Conservation (phyloP, 1,284 basidiomycete species). For the Pholiota adiposa region DNA sequence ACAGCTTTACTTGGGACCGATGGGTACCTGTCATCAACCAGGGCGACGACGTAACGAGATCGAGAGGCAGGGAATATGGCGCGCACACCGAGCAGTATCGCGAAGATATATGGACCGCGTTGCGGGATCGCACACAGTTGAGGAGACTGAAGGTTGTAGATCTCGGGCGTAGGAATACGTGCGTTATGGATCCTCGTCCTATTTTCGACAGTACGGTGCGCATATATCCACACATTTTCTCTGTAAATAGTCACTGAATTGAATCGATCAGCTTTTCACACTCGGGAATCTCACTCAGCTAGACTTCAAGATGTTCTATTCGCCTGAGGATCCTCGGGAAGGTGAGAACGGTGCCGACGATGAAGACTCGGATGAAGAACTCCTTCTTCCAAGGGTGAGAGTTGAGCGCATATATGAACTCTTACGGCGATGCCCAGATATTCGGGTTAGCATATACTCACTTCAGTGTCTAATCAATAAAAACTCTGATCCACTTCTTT, state of each 20-base stretch:
- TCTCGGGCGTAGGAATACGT: conserved; percentile 1
- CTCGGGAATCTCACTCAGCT: conserved; percentile 20
- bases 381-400: conserved; percentile 13
- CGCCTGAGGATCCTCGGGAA: conserved; percentile 5
- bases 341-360: conserved; percentile 2
- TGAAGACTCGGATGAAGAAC: conserved; percentile 7
- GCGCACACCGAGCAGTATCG: background rate
- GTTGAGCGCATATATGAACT: conserved; percentile 16
- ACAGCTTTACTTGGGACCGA: conserved; percentile 24
- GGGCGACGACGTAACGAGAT: conserved; percentile 12
- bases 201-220: conserved; percentile 20
- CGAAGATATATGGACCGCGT: conserved; percentile 25
- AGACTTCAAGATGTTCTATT: conserved; percentile 19
- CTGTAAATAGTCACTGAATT: background rate
- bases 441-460: conserved; percentile 15
- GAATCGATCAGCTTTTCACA: conserved; percentile 19
- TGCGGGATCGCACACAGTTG: conserved; percentile 18
- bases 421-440: conserved; percentile 16
- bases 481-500: background rate
- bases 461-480: background rate
- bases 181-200: conserved; percentile 7
- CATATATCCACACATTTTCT: background rate
- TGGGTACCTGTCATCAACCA: conserved; percentile 19
- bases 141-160: conserved; percentile 20
- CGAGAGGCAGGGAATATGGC: background rate